Evolutionary conservation across 345 rosid genomes (phyloP).

Genomic region (Moricandia moricandioides): DNA sequence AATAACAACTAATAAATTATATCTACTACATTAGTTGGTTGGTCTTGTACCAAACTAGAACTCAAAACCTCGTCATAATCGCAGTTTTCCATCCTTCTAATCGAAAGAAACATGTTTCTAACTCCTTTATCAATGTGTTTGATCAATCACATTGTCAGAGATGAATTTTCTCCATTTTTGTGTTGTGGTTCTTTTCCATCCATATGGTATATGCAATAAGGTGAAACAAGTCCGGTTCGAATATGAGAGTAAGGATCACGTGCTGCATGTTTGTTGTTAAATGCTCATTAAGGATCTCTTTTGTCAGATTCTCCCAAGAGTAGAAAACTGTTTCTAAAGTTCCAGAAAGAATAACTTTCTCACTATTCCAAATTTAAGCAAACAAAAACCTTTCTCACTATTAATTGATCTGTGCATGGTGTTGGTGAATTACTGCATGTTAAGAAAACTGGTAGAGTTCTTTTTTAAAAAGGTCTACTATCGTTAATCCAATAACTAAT

Average conservation of each 20-base stretch:
- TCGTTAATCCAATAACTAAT: too few species aligned
- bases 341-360: too few species aligned
- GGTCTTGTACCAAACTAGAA: background rate
- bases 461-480: too few species aligned
- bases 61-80: background rate
- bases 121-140: background rate
- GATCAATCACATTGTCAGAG: background rate
- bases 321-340: background rate
- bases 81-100: background rate
- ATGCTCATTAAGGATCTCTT: background rate
- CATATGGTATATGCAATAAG: background rate
- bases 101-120: background rate
- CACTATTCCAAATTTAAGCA: too few species aligned
- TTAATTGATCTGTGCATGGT: background rate
- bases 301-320: background rate
- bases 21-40: background rate
- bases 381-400: background rate
- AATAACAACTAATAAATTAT: background rate
- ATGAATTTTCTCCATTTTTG: background rate
- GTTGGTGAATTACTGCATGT: background rate
- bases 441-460: background rate
- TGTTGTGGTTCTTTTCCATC: background rate
- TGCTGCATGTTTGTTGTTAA: background rate
- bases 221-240: background rate
- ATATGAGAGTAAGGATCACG: background rate